Evolutionary conservation across 257 asterid species (phyloP), one percentile per base, ranked within the genome.

Genomic region (Buddleja alternifolia): DNA sequence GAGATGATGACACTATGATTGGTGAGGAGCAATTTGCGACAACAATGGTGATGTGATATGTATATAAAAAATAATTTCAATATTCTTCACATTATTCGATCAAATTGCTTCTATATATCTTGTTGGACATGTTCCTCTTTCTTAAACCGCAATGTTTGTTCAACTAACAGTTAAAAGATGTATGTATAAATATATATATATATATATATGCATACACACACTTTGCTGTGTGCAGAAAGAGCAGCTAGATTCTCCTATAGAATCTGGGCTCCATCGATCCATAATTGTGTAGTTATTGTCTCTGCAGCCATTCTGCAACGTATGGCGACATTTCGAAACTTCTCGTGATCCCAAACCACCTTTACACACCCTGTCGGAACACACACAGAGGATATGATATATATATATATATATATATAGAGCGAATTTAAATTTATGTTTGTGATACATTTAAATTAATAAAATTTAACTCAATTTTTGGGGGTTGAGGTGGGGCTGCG

Each of bases 1-100:
- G 55, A 69, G 72, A 70, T 70, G 76, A 70, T 57, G 73, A 66
- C 51, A 63, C 44, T 24, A 73, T 68, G 78, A 77, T 68, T 72
- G 78, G 55, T 67, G 75, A 68, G 64, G 61, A 77, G 63, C 42
- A 11, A 71, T 76, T 39, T 34, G 50, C 65, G 70, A 70, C 24
- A 41, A 46, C 45, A 67, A 77, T 14, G 8, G 48, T 16, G 73
- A 70, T 29, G 73, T 25, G 68, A 71, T 46, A 36, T 56, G 23
- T n/a, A 32, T 64, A 10, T 23, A 24, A 14, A 54, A 11, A 37
- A n/a, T 39, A 76, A n/a, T 70, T 69, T 37, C 29, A 55, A 62
- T 67, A 51, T 66, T 45, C 55, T 44, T 50, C 4, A n/a, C 15
- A 12, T 66, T 11, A 34, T 42, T 61, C 39, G 62, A 42, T 56